These are phyloP conservation scores for Pseudisothecium myosuroides DNA, from an alignment of 225 moss, liverwort and hornwort species.

Conservation along the genomic window DNA sequence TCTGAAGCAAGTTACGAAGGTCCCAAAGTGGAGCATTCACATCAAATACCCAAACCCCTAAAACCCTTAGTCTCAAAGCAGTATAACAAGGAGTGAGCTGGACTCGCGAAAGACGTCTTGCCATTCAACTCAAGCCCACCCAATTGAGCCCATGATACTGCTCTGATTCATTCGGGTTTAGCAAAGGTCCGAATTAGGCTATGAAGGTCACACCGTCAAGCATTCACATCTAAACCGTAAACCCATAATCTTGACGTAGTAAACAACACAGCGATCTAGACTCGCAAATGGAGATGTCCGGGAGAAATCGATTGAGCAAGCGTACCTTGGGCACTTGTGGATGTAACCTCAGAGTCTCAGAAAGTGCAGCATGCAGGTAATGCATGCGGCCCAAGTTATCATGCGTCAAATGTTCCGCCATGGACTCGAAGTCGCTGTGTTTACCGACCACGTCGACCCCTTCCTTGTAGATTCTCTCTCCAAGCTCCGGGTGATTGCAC, in stretches of 20 bases:
- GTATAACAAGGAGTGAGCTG: neutral
- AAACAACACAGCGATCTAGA: neutral
- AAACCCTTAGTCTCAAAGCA: neutral
- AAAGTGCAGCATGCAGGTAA: slow-evolving; percentile 68
- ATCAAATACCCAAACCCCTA: neutral
- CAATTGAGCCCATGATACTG: neutral
- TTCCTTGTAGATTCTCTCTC: slow-evolving; percentile 54
- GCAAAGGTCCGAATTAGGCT: neutral
- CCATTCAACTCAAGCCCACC: slow-evolving; percentile 6
- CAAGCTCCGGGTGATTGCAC: slow-evolving; percentile 45
- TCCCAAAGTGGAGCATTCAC: neutral
- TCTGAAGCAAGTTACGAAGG: neutral
- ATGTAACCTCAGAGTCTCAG: slow-evolving; percentile 56
- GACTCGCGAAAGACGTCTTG: neutral
- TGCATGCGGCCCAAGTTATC: slow-evolving; percentile 49
- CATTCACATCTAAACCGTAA: neutral
- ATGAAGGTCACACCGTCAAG: neutral
- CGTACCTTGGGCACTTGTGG: slow-evolving; percentile 60
- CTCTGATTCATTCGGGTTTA: neutral
- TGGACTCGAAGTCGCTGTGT: slow-evolving; percentile 17
- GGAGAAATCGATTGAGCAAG: neutral
- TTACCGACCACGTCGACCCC: slow-evolving; percentile 25
- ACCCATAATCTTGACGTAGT: neutral
- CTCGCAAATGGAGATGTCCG: neutral
- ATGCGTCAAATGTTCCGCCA: slow-evolving; percentile 43